These are phyloP conservation scores for Daldinia vernicosa DNA, from an alignment of 495 filamentous ascomycete species.

Conservation along the genomic window DNA sequence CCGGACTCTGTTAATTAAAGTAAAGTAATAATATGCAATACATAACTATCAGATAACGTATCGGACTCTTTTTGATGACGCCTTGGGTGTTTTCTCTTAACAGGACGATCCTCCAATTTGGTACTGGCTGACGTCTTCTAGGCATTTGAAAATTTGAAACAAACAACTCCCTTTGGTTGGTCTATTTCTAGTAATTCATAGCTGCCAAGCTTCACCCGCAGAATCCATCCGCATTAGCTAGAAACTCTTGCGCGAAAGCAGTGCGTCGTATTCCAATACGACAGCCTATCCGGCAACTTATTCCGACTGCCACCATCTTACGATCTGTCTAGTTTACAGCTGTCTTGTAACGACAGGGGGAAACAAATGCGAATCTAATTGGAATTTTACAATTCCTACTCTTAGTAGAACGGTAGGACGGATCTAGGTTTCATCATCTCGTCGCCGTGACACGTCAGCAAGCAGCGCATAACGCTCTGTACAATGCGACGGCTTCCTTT, in stretches of 20 bases:
- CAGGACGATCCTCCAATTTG: background rate
- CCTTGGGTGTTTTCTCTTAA: slow-evolving; percentile 5
- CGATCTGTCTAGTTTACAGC: background rate
- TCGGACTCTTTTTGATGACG: slow-evolving; percentile 4
- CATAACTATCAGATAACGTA: background rate
- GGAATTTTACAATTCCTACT: background rate
- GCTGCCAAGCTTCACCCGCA: slow-evolving; percentile 14
- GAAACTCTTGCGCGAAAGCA: slow-evolving; percentile 2
- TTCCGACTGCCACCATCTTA: background rate
- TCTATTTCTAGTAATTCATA: background rate
- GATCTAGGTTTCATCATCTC: slow-evolving; percentile 18
- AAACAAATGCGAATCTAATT: slow-evolving; percentile 16
- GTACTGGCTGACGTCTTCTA: slow-evolving; percentile 3
- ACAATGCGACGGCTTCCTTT: slow-evolving; percentile 44
- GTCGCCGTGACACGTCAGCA: slow-evolving; percentile 37
- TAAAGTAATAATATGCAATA: background rate
- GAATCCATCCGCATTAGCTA: background rate
- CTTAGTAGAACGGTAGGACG: slow-evolving; percentile 13
- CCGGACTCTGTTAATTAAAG: background rate
- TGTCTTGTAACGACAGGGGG: background rate
- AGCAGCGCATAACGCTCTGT: slow-evolving; percentile 18
- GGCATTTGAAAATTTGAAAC: slow-evolving; percentile 8
- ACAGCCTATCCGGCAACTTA: background rate
- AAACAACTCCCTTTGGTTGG: slow-evolving; percentile 5
- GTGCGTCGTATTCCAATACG: background rate